These are phyloP conservation scores for Vigna mungo DNA, from an alignment of 306 rosid species.

Conservation along the genomic window DNA sequence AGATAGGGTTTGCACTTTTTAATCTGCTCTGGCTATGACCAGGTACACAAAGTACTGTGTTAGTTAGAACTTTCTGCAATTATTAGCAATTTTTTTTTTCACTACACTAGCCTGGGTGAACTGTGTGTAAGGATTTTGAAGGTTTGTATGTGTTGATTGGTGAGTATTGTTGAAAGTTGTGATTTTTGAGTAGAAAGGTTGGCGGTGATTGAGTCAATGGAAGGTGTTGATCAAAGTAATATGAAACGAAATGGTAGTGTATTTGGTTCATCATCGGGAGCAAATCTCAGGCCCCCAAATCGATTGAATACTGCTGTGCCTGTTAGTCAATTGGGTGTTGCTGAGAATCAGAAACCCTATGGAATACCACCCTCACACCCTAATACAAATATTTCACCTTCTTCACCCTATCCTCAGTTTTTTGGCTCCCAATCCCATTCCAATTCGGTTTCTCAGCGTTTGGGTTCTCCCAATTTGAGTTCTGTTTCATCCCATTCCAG, in stretches of 20 bases:
- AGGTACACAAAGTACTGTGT: constrained; percentile 41
- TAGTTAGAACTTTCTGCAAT: not conserved
- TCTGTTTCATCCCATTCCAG: constrained; percentile 65
- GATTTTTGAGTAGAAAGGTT: not conserved
- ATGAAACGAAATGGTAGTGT: constrained; percentile 45
- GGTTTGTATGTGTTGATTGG: not conserved
- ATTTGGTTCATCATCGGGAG: constrained; percentile 44
- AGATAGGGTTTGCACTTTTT: constrained; percentile 49
- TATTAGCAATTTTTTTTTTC: constrained; percentile 1
- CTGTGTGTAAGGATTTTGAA: constrained; percentile 26
- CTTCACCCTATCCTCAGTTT: constrained; percentile 52
- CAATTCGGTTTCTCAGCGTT: constrained; percentile 48
- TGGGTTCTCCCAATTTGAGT: constrained; percentile 57
- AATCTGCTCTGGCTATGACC: constrained; percentile 23
- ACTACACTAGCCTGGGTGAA: not conserved
- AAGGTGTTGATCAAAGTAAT: constrained; percentile 54
- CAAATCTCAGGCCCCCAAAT: constrained; percentile 42
- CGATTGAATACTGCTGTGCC: constrained; percentile 45
- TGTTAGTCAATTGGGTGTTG: constrained; percentile 55
- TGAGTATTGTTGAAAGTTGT: not conserved
- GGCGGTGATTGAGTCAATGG: constrained; percentile 54
- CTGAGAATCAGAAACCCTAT: constrained; percentile 59
- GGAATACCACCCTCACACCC: constrained; percentile 76
- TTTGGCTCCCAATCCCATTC: constrained; percentile 39
- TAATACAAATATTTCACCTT: constrained; percentile 41